Percentiles rank a stretch among this genome's conserved stretches.
phyloP scores from a whole-genome alignment of 2,329 filamentous ascomycete genomes.

The Ilyonectria sp. region DNA sequence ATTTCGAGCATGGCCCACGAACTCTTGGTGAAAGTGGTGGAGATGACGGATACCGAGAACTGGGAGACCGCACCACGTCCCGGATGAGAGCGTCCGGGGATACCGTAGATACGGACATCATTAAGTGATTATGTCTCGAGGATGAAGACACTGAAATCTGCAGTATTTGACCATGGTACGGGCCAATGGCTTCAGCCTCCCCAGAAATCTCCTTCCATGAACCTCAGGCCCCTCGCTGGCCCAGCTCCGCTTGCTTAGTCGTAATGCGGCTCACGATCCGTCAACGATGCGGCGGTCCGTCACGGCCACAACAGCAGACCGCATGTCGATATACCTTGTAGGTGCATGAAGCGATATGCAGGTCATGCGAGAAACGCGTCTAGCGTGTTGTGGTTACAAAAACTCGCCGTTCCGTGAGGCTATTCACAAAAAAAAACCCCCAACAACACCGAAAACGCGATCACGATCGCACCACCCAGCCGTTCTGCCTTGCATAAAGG shows the following conservation, averaged over 20 bases:
- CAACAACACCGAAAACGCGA: constrained; percentile 11
- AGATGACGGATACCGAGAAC: neutral
- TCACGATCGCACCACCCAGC: neutral
- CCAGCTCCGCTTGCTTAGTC: constrained; percentile 5
- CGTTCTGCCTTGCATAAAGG: neutral
- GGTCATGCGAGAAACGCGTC: constrained; percentile 17
- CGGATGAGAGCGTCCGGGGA: neutral
- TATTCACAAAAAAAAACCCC: constrained; percentile 8
- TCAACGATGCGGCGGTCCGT: constrained; percentile 19
- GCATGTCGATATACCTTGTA: constrained; percentile 1
- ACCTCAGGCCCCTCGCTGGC: neutral
- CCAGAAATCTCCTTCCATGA: neutral
- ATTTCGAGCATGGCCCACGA: neutral
- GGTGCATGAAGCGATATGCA: neutral
- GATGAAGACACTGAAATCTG: too few relatives aligned
- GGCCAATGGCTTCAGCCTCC: neutral
- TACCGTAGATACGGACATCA: neutral
- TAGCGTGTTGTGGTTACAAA: constrained; percentile 13
- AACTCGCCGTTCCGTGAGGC: constrained; percentile 3
- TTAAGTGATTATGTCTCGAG: neutral
- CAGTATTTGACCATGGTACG: too few relatives aligned
- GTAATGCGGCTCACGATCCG: constrained; percentile 9
- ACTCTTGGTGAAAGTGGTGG: neutral
- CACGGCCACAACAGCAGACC: constrained; percentile 23
- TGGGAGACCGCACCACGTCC: neutral